Evolutionary conservation across 768 basidiomycete genomes (phyloP).

Genomic region (Rhizopogon sp.): DNA sequence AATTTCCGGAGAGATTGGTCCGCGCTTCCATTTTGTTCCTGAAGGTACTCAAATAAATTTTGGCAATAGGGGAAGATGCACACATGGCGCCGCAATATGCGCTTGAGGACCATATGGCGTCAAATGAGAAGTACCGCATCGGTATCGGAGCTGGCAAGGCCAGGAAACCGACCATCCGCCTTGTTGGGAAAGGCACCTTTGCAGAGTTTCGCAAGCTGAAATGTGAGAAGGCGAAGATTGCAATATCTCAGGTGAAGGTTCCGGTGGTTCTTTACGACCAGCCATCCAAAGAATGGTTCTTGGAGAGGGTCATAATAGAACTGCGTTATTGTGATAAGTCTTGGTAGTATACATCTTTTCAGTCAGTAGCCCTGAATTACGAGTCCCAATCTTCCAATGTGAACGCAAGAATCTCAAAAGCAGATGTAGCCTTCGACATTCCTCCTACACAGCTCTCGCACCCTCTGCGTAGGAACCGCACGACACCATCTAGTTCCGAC

Average conservation of each 20-base stretch:
- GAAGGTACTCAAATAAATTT: not conserved
- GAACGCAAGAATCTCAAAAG: slow-evolving; percentile 70
- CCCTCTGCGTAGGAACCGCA: slow-evolving; percentile 63
- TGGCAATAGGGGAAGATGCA: not conserved
- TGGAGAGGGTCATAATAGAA: not conserved
- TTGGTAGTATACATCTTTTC: too few species aligned
- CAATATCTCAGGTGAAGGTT: slow-evolving; percentile 12
- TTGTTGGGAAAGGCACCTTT: slow-evolving; percentile 16
- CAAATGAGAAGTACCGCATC: not conserved
- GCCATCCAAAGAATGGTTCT: not conserved
- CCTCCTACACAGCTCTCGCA: slow-evolving; percentile 67
- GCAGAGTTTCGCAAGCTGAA: slow-evolving; percentile 13
- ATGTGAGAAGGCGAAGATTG: slow-evolving; percentile 4
- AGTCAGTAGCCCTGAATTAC: slow-evolving; percentile 1
- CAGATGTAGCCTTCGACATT: slow-evolving; percentile 16
- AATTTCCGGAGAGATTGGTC: not conserved
- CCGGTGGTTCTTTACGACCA: not conserved
- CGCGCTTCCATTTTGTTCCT: not conserved
- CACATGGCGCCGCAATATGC: slow-evolving; percentile 1
- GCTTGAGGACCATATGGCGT: not conserved
- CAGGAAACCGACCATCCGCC: slow-evolving; percentile 14
- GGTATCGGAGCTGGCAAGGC: not conserved
- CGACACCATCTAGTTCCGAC: slow-evolving; percentile 63
- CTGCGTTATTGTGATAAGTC: slow-evolving; percentile 29
- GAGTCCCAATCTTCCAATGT: slow-evolving; percentile 76